phyloP scores from a whole-genome alignment of 352 stramenopile species.

The Phytopythium montanum region DNA sequence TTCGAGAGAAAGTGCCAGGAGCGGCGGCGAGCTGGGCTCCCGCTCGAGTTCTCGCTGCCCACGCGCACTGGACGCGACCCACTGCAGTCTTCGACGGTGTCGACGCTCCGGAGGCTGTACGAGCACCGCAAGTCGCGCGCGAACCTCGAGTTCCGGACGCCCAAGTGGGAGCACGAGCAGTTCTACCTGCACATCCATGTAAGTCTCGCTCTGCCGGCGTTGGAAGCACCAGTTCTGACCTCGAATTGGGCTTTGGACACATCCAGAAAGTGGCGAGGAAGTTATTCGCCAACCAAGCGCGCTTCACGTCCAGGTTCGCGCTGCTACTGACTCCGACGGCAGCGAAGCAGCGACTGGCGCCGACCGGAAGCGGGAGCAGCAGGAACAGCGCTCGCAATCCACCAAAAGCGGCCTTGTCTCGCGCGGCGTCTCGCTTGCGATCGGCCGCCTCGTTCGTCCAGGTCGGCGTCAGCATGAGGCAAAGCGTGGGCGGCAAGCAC shows the following conservation, averaged over 20 bases:
- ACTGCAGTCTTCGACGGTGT: conserved; percentile 9
- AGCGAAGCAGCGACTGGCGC: background rate
- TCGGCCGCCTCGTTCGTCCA: background rate
- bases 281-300: conserved; percentile 17
- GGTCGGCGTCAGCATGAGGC: background rate
- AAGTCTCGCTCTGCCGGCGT: conserved; percentile 1
- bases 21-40: conserved; percentile 20
- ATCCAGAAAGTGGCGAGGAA: conserved; percentile 33
- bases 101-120: conserved; percentile 24
- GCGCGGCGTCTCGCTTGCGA: background rate
- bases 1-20: conserved; percentile 52
- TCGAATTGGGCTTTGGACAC: too few species aligned
- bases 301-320: conserved; percentile 2
- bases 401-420: background rate
- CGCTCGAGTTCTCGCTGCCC: conserved; percentile 43
- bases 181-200: conserved; percentile 48
- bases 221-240: background rate
- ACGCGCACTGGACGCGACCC: conserved; percentile 15
- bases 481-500: background rate
- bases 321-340: background rate
- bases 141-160: conserved; percentile 37
- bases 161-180: conserved; percentile 40
- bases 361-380: background rate
- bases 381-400: background rate
- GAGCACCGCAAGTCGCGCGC: conserved; percentile 35